phyloP scores from a whole-genome alignment of 768 basidiomycete genomes.

The Russula foetens region DNA sequence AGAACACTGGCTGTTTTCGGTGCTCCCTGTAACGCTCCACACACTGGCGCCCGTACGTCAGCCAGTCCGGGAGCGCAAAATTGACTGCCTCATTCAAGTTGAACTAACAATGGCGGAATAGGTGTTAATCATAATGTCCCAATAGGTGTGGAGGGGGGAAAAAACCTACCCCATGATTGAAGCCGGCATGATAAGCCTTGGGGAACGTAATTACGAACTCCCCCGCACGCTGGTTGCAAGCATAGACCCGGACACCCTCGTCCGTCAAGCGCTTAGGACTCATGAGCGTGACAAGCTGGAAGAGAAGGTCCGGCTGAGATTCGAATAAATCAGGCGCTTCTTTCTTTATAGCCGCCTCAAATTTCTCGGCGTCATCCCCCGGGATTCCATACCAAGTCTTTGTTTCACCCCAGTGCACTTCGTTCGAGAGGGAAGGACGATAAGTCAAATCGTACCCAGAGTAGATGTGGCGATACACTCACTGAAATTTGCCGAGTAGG shows the following conservation, averaged over 20 bases:
- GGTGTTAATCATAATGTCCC: constrained; percentile 8
- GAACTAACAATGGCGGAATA: constrained; percentile 41
- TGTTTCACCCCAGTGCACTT: constrained; percentile 99
- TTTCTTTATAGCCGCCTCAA: constrained; percentile 89
- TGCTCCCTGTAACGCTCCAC: constrained; percentile 87
- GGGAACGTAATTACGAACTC: constrained; percentile 98
- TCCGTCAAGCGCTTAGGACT: constrained; percentile 81
- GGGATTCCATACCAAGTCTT: constrained; percentile 99
- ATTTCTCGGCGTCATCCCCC: constrained; percentile 90
- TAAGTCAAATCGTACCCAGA: constrained; percentile 2
- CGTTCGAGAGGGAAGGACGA: not conserved
- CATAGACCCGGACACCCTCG: constrained; percentile 86
- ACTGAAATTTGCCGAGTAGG: constrained; percentile 94
- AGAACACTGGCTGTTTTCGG: constrained; percentile 92
- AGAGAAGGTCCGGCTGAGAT: constrained; percentile 93
- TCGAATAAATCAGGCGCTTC: constrained; percentile 98
- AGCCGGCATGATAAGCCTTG: constrained; percentile 95
- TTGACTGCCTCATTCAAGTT: constrained; percentile 99
- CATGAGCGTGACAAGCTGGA: constrained; percentile 97
- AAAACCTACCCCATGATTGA: constrained; percentile 88
- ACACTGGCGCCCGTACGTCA: constrained; percentile 78
- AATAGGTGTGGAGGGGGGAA: constrained; percentile 1
- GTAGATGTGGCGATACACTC: constrained; percentile 26
- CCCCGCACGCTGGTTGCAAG: constrained; percentile 93
- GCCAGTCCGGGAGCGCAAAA: constrained; percentile 95